Evolutionary conservation across 2,329 filamentous ascomycete species (phyloP).

Genomic region (Aspergillus sp.): DNA sequence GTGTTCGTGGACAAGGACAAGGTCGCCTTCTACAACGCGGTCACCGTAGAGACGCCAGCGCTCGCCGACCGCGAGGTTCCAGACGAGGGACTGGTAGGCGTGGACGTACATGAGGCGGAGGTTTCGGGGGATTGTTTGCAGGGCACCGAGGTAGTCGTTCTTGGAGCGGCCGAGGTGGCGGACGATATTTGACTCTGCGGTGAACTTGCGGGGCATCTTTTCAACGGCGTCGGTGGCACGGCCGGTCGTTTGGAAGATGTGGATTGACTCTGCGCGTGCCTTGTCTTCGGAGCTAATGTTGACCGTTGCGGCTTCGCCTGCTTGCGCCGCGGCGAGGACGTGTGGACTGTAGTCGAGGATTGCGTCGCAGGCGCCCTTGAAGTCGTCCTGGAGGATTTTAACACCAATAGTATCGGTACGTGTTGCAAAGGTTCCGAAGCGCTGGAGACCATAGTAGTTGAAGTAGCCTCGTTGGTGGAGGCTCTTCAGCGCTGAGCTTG

Average conservation of each 20-base stretch:
- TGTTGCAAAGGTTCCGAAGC: slow-evolving; percentile 84
- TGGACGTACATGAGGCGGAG: slow-evolving; percentile 94
- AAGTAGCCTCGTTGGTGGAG: slow-evolving; percentile 79
- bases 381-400: slow-evolving; percentile 78
- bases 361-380: slow-evolving; percentile 73
- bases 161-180: slow-evolving; percentile 63
- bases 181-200: slow-evolving; percentile 76
- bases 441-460: slow-evolving; percentile 97
- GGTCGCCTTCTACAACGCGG: slow-evolving; percentile 77
- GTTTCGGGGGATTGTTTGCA: slow-evolving; percentile 76
- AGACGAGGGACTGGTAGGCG: slow-evolving; percentile 91
- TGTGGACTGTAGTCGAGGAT: slow-evolving; percentile 72
- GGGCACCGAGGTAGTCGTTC: slow-evolving; percentile 76
- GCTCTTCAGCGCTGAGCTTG: slow-evolving; percentile 60
- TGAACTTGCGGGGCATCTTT: slow-evolving; percentile 75
- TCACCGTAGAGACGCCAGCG: slow-evolving; percentile 75
- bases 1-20: slow-evolving; percentile 68
- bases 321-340: slow-evolving; percentile 57
- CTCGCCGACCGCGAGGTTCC: slow-evolving; percentile 81
- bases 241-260: slow-evolving; percentile 66
- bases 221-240: slow-evolving; percentile 62
- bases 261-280: slow-evolving; percentile 74
- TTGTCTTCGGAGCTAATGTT: slow-evolving; percentile 72
- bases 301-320: slow-evolving; percentile 42
- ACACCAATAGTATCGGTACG: slow-evolving; percentile 84